Base-by-base conservation (phyloP, 306 rosid genomes). In the Begonia peltatifolia region DNA sequence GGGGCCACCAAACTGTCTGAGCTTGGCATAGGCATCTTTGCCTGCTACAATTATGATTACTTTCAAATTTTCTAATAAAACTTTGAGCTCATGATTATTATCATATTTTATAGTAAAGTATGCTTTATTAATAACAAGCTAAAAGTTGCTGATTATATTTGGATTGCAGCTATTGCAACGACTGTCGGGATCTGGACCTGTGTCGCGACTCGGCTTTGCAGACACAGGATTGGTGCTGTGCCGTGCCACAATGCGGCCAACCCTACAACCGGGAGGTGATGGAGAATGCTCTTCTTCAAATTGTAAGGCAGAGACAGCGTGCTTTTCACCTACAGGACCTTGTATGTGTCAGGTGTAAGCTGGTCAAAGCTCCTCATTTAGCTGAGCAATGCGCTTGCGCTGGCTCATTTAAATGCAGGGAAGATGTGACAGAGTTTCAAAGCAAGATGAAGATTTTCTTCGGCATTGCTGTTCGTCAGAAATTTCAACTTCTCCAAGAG, bases 141-240 rank as follows among this genome's bases (percentile, higher is more conserved):
- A 30, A 30, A 30, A 30, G 38, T 30, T 30, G 38, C 8, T 30
- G 38, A 30, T 30, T 30, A 30, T 5, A 5, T 54, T 41, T 11
- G 16, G 47, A 42, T 62, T 47, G 20, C 84, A 88, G 97, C 78
- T 84, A 82, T 68, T 88, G 95, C 57, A 78, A 79, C 25, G 95
- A 84, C 56, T 84, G 97, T 69, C 75, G 89, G 76, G 97, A 88
- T 63, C 66, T 88, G 68, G 93, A 88, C 64, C 71, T 84, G 69
- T 79, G 89, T 61, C 89, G 87, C 6, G 97, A 84, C 67, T 58
- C 86, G 1, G 70, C 73, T 60, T 68, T 82, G 54, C 55, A 71
- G 61, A 78, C 71, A 15, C 71, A 77, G 68, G 94, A 90, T 70
- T 85, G 95, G 97, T 70, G 60, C 36, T 90, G 97, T 56, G 83